Evolutionary conservation across 192 early-diverging fungal genomes (phyloP).

Genomic region (Umbelopsis vinacea): DNA sequence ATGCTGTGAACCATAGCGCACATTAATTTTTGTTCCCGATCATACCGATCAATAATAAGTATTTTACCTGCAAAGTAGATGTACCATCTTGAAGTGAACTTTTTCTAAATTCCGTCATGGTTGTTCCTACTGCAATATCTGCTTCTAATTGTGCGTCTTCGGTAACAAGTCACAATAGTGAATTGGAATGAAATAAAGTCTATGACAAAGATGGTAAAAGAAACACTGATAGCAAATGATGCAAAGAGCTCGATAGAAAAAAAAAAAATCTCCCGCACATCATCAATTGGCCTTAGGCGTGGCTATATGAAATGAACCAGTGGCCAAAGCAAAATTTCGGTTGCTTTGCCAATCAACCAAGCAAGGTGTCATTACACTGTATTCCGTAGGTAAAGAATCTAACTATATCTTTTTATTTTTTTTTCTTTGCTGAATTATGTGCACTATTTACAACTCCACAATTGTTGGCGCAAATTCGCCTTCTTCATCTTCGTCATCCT

Average conservation of each 20-base stretch:
- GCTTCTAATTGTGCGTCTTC: not conserved
- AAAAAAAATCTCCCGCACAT: conserved; percentile 1
- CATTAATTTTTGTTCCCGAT: not conserved
- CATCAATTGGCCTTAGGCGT: not conserved
- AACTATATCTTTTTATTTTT: not conserved
- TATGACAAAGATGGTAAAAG: not conserved
- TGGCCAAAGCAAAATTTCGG: not conserved
- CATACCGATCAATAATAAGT: too few species aligned
- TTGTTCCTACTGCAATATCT: not conserved
- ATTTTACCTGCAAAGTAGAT: not conserved
- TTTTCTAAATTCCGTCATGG: not conserved
- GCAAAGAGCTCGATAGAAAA: not conserved
- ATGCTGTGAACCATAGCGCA: not conserved
- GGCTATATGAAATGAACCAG: conserved; percentile 3
- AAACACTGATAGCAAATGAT: not conserved
- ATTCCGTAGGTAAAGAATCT: not conserved
- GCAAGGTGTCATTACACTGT: not conserved
- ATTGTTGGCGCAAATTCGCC: conserved; percentile 76
- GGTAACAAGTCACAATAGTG: not conserved
- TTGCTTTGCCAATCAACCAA: conserved; percentile 5
- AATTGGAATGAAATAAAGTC: not conserved
- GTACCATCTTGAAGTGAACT: not conserved
- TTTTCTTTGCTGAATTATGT: not conserved
- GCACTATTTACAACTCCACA: conserved; percentile 46
- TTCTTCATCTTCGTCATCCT: conserved; percentile 59